Evolutionary conservation across 2,329 filamentous ascomycete genomes (phyloP), one percentile per base, ranked within the genome.

Genomic region (Geosmithia putterillii): DNA sequence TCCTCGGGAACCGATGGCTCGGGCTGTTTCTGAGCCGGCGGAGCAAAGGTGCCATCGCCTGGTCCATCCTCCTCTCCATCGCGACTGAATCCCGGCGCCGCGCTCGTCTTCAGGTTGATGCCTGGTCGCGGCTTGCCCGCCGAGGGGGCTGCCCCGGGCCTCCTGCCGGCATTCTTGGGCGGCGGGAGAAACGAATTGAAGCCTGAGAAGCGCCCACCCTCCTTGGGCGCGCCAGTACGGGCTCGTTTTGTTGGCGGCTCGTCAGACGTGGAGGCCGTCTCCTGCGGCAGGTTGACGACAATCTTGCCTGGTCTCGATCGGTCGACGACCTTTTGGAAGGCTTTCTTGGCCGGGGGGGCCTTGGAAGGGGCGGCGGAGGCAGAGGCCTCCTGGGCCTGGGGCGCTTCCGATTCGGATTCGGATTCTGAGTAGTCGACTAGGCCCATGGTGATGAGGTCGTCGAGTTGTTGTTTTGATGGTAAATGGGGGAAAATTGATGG

Each of bases 111-210:
- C 46, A 95, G 59, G 54, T 76, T 85, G 42, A 94, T 53, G 8
- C 58, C 55, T 2, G 57, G 51, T 12, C 45, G 58, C 44, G 41
- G 57, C 46, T 50, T 64, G 17, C 43, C 36, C 18, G 38, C 23
- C 12, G 40, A 47, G 56, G 59, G 49, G 47, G 42, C 41, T 28
- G 44, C 57, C 23, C 54, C 43, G 1, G 50, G 40, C 12, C 62
- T 54, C 42, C 61, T 57, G 15, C 59, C 64, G 15, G 64, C 55
- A 47, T 73, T 71, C 57, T 95, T 96, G 4, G 90, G 89, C 21
- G 89, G 72, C 3, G 90, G 90, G 18, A 96, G 71, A 51, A 95
- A 79, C 2, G 87, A 81, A 58, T 90, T 92, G 67, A 95, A 92
- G 2, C 81, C 84, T 42, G 83, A 74, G 53, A 94, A 89, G 4